Base-by-base conservation (phyloP, 805 yeast species). In the Priceomyces carsonii region DNA sequence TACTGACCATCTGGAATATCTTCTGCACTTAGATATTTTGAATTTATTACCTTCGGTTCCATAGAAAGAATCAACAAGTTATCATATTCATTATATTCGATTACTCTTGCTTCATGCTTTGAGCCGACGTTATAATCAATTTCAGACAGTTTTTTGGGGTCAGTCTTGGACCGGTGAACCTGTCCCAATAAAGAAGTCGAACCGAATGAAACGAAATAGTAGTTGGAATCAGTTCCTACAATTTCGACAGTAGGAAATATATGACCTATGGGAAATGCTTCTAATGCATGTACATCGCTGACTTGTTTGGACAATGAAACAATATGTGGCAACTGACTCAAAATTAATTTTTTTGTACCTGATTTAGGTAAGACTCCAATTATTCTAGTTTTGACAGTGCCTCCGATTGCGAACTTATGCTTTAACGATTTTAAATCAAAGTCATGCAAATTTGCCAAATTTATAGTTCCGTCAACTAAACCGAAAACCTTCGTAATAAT, bases 211-310 rank as follows among this genome's bases (percentile, higher is more conserved):
- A 79, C 77, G 43, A 71, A 79, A 20, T 82, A 54, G 50, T 74
- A 83, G 34, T 71, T 65, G 2, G 73, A 50, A 50, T 82, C 88
- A 34, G 71, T 65, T 23, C 85, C 86, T 33, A 71, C 64, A 18
- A 89, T 73, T 18, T 73, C 74, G 23, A 79, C 85, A 2, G 61
- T 61, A 1, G 80, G 82, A 34, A 82, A 69, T 14, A 67, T 65
- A 44, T 81, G 80, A n/a, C 99, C 98, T 26, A 82, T 58, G 18
- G 93, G 88, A 63, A 85, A 82, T 0, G 90, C 82, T 33, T 77
- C 81, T 31, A 80, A 46, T 5, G 66, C 55, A 23, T 53, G 47
- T 51, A 53, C 12, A 14, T 46, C 44, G 8, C 39, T 42, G 3
- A 36, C 16, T 27, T 35, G 19, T 18, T 32, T 14, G 39, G 42